A percentile compares a stretch with the other conserved stretches of the same genome.
phyloP scores from a whole-genome alignment of 306 rosid genomes.

The Medicago lupulina region DNA sequence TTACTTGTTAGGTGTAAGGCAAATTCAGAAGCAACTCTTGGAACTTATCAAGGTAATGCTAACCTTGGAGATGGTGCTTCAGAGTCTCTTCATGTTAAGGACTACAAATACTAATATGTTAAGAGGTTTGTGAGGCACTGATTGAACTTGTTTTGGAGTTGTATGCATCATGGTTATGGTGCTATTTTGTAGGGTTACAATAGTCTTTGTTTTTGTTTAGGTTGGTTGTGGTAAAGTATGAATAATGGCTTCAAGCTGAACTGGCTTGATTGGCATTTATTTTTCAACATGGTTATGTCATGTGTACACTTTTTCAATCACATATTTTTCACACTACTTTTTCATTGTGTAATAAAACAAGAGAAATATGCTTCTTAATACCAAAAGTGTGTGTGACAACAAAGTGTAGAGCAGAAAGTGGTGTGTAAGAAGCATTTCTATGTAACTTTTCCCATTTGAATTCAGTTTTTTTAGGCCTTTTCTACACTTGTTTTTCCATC shows the following conservation, averaged over 20 bases:
- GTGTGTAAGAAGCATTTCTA: not conserved
- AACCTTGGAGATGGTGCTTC: constrained; percentile 67
- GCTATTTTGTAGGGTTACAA: constrained; percentile 28
- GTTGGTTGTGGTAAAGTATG: constrained; percentile 21
- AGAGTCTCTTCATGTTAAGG: constrained; percentile 81
- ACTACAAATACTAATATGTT: constrained; percentile 49
- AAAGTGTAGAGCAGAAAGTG: not conserved
- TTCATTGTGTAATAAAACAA: constrained; percentile 19
- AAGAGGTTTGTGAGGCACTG: not conserved
- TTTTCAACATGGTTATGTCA: constrained; percentile 18
- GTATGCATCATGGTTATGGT: constrained; percentile 28
- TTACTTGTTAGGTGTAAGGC: constrained; percentile 81
- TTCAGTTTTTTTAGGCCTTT: not conserved
- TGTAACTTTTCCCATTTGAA: not conserved
- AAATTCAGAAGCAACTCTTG: constrained; percentile 81
- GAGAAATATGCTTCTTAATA: constrained; percentile 7
- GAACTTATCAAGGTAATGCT: constrained; percentile 76
- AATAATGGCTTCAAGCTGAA: constrained; percentile 43
- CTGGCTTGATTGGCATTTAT: constrained; percentile 28
- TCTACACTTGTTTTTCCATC: not conserved
- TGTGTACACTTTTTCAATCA: not conserved
- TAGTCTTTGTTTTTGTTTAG: constrained; percentile 13
- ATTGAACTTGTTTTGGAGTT: constrained; percentile 35
- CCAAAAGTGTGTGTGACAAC: not conserved
- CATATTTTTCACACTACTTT: constrained; percentile 17